These are phyloP conservation scores for Kurtzmaniella quercitrusa DNA, from an alignment of 1,139 yeast genomes.

Conservation along the genomic window DNA sequence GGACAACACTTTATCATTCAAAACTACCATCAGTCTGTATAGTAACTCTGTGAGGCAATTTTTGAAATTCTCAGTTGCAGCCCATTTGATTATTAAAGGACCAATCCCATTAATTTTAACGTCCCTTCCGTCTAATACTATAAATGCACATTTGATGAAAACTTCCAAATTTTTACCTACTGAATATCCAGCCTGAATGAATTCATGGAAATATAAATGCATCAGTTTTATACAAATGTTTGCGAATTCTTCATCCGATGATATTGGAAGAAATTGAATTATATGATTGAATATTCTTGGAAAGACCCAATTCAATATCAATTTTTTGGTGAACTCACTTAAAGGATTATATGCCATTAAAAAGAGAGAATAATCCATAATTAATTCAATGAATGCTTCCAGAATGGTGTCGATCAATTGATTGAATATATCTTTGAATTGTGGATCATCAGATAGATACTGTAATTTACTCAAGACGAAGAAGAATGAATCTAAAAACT, in stretches of 20 bases:
- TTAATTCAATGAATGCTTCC: conserved; percentile 28
- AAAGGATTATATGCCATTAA: conserved; percentile 17
- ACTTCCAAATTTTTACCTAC: conserved; percentile 20
- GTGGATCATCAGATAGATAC: conserved; percentile 5
- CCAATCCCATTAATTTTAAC: conserved; percentile 11
- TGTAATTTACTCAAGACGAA: conserved; percentile 1
- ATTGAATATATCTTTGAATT: conserved; percentile 20
- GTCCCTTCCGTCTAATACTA: conserved; percentile 27
- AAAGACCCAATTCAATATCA: conserved; percentile 32
- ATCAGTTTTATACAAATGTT: conserved; percentile 24
- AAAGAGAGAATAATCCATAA: conserved; percentile 18
- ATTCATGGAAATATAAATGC: conserved; percentile 19
- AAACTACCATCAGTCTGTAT: conserved; percentile 41
- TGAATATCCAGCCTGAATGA: conserved; percentile 21
- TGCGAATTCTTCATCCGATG: conserved; percentile 32
- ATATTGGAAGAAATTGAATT: conserved; percentile 28
- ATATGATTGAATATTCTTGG: conserved; percentile 36
- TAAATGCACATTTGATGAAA: conserved; percentile 27
- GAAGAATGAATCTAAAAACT: conserved; percentile 1
- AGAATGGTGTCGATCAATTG: conserved; percentile 23
- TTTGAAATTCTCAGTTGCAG: conserved; percentile 11
- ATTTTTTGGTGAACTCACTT: conserved; percentile 21
- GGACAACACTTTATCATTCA: conserved; percentile 26
- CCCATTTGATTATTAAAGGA: conserved; percentile 10
- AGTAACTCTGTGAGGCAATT: conserved; percentile 29